phyloP scores from a whole-genome alignment of 2,329 filamentous ascomycete genomes.

The Colletotrichum salicis region DNA sequence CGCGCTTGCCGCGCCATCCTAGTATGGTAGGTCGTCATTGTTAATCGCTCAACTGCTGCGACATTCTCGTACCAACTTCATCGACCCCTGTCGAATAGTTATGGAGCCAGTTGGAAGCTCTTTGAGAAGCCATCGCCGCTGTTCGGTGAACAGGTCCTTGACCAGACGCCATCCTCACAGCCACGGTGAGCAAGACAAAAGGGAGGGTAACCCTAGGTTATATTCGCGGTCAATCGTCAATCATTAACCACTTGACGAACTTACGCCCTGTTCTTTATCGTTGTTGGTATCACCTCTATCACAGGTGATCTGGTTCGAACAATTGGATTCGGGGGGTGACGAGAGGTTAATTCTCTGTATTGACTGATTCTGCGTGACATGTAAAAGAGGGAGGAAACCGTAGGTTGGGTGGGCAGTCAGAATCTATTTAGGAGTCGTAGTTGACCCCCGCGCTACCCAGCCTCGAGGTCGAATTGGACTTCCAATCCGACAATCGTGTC shows the following conservation, averaged over 20 bases:
- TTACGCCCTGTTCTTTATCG: not conserved
- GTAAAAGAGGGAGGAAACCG: no score
- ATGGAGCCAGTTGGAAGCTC: not conserved
- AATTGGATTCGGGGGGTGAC: no score
- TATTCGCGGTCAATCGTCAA: not conserved
- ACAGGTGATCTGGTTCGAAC: no score
- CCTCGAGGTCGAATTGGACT: no score
- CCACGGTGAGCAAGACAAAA: not conserved
- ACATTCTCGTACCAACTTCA: not conserved
- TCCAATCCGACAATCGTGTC: no score
- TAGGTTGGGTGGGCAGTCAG: no score
- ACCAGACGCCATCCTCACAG: not conserved
- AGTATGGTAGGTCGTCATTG: not conserved
- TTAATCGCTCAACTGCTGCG: not conserved
- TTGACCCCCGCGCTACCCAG: no score
- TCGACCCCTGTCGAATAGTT: not conserved
- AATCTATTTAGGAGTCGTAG: no score
- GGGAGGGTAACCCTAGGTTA: not conserved
- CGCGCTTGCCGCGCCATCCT: not conserved
- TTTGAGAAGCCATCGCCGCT: not conserved
- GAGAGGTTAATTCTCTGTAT: no score
- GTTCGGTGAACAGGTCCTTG: not conserved
- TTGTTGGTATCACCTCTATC: no score
- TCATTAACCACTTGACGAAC: not conserved
- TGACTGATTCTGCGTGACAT: no score